A percentile compares a stretch with the other conserved stretches of the same genome.
phyloP scores from a whole-genome alignment of 176 grass and related monocot genomes.

The Oryza meyeriana region DNA sequence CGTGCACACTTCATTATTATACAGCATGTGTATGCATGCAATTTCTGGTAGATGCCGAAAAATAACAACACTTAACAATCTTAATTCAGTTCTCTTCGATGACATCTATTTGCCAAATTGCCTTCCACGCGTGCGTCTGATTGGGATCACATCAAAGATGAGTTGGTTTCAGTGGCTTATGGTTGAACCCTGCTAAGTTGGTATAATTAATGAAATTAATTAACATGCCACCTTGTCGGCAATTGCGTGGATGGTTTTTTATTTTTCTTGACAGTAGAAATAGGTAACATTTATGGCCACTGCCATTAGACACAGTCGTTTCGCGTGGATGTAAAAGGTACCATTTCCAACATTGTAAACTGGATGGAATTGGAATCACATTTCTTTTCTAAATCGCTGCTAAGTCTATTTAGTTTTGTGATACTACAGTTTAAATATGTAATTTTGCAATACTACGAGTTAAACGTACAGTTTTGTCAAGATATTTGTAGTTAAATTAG shows the following conservation, averaged over 20 bases:
- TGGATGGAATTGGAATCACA: too few relatives aligned
- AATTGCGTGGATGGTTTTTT: background rate
- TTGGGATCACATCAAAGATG: conserved; percentile 35
- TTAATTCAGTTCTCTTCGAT: background rate
- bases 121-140: conserved; percentile 17
- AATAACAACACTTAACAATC: conserved; percentile 27
- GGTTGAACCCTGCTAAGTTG: background rate
- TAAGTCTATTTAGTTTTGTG: too few relatives aligned
- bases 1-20: conserved; percentile 33
- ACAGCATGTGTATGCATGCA: background rate
- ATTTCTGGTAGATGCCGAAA: background rate
- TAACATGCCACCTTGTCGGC: background rate
- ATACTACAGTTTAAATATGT: too few relatives aligned
- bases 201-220: background rate
- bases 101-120: conserved; percentile 8
- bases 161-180: background rate
- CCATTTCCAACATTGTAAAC: too few relatives aligned
- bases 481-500: background rate
- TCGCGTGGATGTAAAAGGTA: too few relatives aligned
- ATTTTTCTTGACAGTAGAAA: too few relatives aligned
- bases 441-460: too few relatives aligned
- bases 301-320: too few relatives aligned
- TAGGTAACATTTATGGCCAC: too few relatives aligned
- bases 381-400: too few relatives aligned
- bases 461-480: too few relatives aligned